phyloP scores from a whole-genome alignment of 2,329 filamentous ascomycete genomes.

The Fusarium udum region DNA sequence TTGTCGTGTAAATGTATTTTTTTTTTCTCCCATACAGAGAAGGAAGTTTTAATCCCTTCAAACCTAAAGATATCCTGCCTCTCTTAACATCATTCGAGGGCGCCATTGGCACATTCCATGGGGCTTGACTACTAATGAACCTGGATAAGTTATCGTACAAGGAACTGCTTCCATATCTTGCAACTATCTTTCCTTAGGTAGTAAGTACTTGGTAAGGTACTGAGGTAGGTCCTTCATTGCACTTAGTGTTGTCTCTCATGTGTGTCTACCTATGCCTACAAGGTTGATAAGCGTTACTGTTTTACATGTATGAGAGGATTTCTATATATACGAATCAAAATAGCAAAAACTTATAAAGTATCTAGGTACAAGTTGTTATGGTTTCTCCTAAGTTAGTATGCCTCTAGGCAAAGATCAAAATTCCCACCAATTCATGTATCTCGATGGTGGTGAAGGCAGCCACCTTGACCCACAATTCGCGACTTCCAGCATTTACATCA shows the following conservation, averaged over 20 bases:
- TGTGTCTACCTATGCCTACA: background rate
- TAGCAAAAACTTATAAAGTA: background rate
- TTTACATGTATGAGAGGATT: background rate
- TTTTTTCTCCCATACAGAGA: background rate
- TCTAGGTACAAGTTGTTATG: background rate
- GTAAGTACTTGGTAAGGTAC: background rate
- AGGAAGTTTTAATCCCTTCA: background rate
- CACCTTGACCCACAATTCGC: constrained; percentile 24
- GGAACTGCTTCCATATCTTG: no score
- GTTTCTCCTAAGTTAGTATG: background rate
- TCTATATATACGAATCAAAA: background rate
- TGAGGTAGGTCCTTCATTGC: background rate
- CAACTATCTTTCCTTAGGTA: no score
- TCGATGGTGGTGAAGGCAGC: background rate
- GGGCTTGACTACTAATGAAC: background rate
- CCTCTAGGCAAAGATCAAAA: background rate
- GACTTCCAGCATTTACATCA: constrained; percentile 21
- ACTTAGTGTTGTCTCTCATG: background rate
- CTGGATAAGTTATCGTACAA: background rate
- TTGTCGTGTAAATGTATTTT: background rate
- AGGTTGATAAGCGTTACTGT: background rate
- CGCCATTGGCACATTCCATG: background rate
- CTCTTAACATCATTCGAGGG: no score
- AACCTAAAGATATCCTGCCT: background rate
- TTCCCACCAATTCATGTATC: background rate